Conservation (phyloP, 352 stramenopile genomes). For the Peronospora farinosa region DNA sequence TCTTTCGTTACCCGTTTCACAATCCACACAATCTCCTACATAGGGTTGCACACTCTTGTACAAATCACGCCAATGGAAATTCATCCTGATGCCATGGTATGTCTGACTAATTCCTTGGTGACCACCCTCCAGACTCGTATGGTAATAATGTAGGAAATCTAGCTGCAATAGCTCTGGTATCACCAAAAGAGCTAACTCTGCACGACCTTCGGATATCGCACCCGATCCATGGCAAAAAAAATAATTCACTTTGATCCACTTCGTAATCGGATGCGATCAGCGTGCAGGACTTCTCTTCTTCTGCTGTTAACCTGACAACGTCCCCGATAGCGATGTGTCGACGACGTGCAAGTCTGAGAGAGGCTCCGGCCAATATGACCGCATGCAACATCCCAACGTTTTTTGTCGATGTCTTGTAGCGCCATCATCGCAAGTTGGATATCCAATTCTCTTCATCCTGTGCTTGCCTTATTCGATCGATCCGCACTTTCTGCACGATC, state of each 20-base stretch:
- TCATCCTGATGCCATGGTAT: background rate
- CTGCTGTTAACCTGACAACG: background rate
- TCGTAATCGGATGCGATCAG: background rate
- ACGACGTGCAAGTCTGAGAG: too few species aligned
- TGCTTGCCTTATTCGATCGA: too few species aligned
- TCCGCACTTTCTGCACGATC: too few species aligned
- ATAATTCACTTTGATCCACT: background rate
- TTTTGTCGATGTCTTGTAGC: too few species aligned
- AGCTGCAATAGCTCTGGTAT: background rate
- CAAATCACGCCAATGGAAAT: background rate
- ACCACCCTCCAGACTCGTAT: background rate
- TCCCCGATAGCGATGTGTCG: background rate
- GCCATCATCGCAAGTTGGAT: too few species aligned
- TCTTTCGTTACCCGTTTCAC: background rate
- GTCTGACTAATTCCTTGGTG: background rate
- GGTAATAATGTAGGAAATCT: too few species aligned
- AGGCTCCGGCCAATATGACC: too few species aligned
- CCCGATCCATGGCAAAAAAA: background rate
- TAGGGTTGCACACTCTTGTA: background rate
- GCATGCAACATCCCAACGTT: too few species aligned
- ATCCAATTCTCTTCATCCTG: too few species aligned
- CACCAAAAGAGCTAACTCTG: background rate
- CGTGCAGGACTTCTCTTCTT: background rate
- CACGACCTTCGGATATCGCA: background rate
- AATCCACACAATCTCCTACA: background rate